Percentiles rank a stretch among this genome's conserved stretches.
phyloP scores from a whole-genome alignment of 805 yeast genomes.

The Suhomyces sp. region DNA sequence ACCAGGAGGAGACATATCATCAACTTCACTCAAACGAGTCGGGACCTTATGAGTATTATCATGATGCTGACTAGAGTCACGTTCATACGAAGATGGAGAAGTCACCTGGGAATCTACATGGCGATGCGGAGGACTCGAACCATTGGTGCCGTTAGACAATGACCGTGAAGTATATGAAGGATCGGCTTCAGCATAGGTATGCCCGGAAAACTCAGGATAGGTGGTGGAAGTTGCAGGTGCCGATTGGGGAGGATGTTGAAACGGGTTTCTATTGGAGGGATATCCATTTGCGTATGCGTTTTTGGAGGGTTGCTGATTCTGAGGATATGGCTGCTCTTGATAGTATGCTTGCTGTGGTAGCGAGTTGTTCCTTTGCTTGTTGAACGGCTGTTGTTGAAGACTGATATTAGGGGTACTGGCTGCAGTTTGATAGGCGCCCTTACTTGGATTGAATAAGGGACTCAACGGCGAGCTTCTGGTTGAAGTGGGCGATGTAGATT shows the following conservation, averaged over 20 bases:
- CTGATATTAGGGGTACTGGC: constrained; percentile 7
- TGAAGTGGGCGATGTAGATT: constrained; percentile 10
- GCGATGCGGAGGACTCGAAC: neutral
- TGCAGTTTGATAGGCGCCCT: constrained; percentile 5
- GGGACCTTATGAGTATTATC: neutral
- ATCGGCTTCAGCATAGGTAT: neutral
- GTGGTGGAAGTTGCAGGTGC: constrained; percentile 1
- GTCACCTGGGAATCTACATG: neutral
- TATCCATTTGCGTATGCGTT: constrained; percentile 2
- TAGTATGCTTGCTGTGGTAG: neutral
- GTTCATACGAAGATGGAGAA: neutral
- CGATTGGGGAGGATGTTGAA: constrained; percentile 1
- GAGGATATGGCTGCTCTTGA: neutral
- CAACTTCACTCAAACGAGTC: neutral
- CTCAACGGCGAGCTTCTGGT: constrained; percentile 8
- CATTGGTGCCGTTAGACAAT: neutral
- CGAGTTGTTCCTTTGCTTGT: neutral
- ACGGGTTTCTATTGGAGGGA: constrained; percentile 4
- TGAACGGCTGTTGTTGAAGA: neutral
- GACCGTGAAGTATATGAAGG: neutral
- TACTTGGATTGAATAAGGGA: constrained; percentile 1
- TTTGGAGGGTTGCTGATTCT: neutral
- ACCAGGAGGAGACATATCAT: neutral
- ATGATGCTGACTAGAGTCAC: neutral
- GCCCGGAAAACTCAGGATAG: neutral